Percentiles rank a stretch among this genome's conserved stretches.
phyloP scores from a whole-genome alignment of 2,329 filamentous ascomycete genomes.

The Fusarium ambrosium region DNA sequence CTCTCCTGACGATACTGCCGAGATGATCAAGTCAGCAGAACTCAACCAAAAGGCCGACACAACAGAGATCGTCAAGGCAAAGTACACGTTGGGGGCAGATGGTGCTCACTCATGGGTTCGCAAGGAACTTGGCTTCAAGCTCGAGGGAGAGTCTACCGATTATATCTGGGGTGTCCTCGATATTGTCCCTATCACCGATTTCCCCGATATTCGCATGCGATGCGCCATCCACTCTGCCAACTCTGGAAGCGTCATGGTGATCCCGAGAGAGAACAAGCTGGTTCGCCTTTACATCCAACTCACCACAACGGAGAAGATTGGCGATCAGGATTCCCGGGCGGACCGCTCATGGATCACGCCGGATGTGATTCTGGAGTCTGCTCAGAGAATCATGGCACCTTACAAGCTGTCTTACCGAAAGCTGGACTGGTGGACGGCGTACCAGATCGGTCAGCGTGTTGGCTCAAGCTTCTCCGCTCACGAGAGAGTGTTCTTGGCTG shows the following conservation, averaged over 20 bases:
- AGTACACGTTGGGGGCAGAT: conserved; percentile 41
- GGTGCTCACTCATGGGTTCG: conserved; percentile 46
- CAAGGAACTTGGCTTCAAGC: conserved; percentile 40
- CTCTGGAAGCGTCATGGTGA: conserved; percentile 45
- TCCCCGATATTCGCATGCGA: conserved; percentile 48
- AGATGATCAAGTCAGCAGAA: conserved; percentile 24
- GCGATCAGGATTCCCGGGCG: conserved; percentile 2
- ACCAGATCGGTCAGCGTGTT: conserved; percentile 74
- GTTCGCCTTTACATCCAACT: conserved; percentile 43
- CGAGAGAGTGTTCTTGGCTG: conserved; percentile 76
- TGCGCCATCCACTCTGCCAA: conserved; percentile 45
- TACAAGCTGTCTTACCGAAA: conserved; percentile 60
- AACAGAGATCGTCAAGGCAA: conserved; percentile 22
- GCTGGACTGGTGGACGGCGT: conserved; percentile 47
- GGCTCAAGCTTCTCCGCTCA: conserved; percentile 56
- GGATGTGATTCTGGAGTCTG: conserved; percentile 64
- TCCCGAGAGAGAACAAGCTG: conserved; percentile 45
- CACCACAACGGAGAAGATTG: conserved; percentile 17
- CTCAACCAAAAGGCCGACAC: conserved; percentile 29
- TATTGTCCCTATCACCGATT: conserved; percentile 45
- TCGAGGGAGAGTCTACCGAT: conserved; percentile 47
- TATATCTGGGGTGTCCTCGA: conserved; percentile 49
- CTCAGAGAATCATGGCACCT: conserved; percentile 66
- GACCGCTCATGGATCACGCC: conserved; percentile 25
- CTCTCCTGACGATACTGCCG: conserved; percentile 27